phyloP scores from a whole-genome alignment of 2,329 filamentous ascomycete species.

The Daldinia eschscholtzii region DNA sequence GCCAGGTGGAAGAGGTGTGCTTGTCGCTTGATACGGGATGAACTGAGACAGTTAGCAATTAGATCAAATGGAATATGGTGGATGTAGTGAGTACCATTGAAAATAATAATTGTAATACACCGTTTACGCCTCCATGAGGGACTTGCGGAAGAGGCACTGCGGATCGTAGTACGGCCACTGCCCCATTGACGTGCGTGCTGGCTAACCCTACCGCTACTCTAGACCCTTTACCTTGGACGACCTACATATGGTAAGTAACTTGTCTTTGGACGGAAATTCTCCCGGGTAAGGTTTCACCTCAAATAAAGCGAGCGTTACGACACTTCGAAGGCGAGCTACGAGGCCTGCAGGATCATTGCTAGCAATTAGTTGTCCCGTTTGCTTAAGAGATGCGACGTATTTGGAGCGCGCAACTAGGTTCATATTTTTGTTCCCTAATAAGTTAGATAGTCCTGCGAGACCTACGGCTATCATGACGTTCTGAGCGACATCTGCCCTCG shows the following conservation, averaged over 20 bases:
- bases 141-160: slow-evolving; percentile 57
- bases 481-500: slow-evolving; percentile 58
- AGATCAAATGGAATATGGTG: not conserved
- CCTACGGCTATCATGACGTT: slow-evolving; percentile 69
- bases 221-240: slow-evolving; percentile 60
- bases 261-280: not conserved
- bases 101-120: slow-evolving; percentile 68
- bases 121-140: slow-evolving; percentile 61
- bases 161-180: slow-evolving; percentile 67
- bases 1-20: slow-evolving; percentile 56
- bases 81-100: slow-evolving; percentile 64
- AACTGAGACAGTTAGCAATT: slow-evolving; percentile 53
- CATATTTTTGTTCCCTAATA: slow-evolving; percentile 61
- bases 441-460: slow-evolving; percentile 68
- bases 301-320: slow-evolving; percentile 71
- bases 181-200: slow-evolving; percentile 70
- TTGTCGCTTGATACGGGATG: slow-evolving; percentile 59
- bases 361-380: slow-evolving; percentile 59
- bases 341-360: slow-evolving; percentile 51
- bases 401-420: slow-evolving; percentile 62
- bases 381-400: slow-evolving; percentile 66
- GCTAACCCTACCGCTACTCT: slow-evolving; percentile 63
- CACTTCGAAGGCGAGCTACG: slow-evolving; percentile 63
- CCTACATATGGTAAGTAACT: slow-evolving; percentile 45
- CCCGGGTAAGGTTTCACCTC: slow-evolving; percentile 60